Base-by-base conservation (phyloP, 208 protist genomes). In the Naegleria fowleri region DNA sequence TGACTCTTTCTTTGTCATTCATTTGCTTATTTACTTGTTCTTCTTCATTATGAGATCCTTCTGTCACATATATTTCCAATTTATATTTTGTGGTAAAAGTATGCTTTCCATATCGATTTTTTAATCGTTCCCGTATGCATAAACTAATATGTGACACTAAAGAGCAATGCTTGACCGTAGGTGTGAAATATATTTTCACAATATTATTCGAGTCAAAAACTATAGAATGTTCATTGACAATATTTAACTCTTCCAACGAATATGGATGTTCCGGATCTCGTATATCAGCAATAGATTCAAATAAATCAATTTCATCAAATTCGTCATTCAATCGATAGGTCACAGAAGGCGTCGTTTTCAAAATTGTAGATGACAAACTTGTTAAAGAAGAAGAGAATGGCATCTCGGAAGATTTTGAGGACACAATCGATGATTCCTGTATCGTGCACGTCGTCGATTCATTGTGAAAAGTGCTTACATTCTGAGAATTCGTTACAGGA, bases 1-100 rank as follows among this genome's bases (percentile, higher is more conserved):
- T 96, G 29, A 99, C 98, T 48, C 99, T 92, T 93, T 99, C 99
- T 94, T 99, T 99, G 93, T 99, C 99, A 91, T 98, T 98, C 4
- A 99, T 96, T 93, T 99, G 99, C 94, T 99, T 99, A 93, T 99
- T 99, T 76, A 99, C 97, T 92, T 96, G 95, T 92, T 96, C 95
- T 93, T 98, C 97, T 92, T 97, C 95, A n/a, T 97, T 93, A 93
- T 99, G 98, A 9, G 97, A 96, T 76, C 98, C 98, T 15, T 97
- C 95, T 0, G 96, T 95, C 38, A 99, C 94, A 88, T 94, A 94
- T 40, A 99, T 94, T 90, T 98, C 96, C 22, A 99, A 92, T 92
- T 99, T 99, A 51, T 98, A 98, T 40, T 96, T 93, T 40, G 92
- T 91, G 11, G 98, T 98, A 29, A 67, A 67, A 7, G 99, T 94